Base-by-base conservation (phyloP, 768 basidiomycete species). In the Chlorophyllum brunneum region DNA sequence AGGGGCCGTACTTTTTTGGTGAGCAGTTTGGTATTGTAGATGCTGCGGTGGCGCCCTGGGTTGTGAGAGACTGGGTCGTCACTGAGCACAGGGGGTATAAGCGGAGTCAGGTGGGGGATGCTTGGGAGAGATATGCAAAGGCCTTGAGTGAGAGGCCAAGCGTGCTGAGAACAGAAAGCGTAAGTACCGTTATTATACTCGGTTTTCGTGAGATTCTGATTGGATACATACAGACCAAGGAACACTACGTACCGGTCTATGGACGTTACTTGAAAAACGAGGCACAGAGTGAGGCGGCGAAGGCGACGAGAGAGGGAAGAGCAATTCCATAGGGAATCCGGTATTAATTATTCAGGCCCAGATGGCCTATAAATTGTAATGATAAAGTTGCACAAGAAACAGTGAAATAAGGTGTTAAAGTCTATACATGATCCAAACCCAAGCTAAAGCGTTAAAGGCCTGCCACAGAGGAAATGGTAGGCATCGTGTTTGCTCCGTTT, bases 1-100 rank as follows among this genome's bases (percentile, higher is more conserved):
- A 67, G 47, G 82, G 77, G 4, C 80, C 80, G 10, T 85, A 75
- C 59, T 86, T 82, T 63, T 61, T 74, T 22, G 83, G 83, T 15
- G 70, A 78, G 20, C 65, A 78, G 36, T 79, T 82, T 57, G 69
- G 74, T 34, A 60, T 80, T 34, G 79, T 79, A 4, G 84, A 85
- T 58, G 63, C 77, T 27, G 74, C 72, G 1, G 63, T 81, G 20
- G 82, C 78, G 24, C 83, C 84, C 20, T 86, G 82, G 78, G 63
- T 70, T 29, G 60, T 61, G 6, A 65, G 71, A 38, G 76, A 82
- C 48, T 77, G 75, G 57, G 65, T 82, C 39, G 39, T 82, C 18
- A 61, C 63, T 20, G 74, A 82, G 58, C 66, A 82, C 57, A 65
- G 82, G 24, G 76, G 70, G 4, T 83, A 74, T 59, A 67, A 69